Base-by-base conservation (phyloP, 257 asterid species). In the Marsdenia floribunda region DNA sequence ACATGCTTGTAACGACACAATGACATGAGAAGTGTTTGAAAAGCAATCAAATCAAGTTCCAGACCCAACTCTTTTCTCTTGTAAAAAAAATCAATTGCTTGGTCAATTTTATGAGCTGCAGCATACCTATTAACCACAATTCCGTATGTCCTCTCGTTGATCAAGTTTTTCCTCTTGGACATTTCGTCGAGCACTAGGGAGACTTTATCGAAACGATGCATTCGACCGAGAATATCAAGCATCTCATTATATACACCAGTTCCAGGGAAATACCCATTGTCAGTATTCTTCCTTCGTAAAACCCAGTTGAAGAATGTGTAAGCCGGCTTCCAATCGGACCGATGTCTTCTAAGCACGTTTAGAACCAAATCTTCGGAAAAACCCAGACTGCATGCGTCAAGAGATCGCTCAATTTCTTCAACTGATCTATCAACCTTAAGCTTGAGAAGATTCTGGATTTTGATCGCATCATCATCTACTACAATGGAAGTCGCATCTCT, bases 1-100 rank as follows among this genome's bases (percentile, higher is more conserved):
- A 89, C 98, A 29, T 89, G 97, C 83, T 93, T 91, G 68, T 82
- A 85, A 79, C 98, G 76, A 77, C 97, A 93, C 53, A 93, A 73
- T 8, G 93, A 83, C 77, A 91, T 35, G 63, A 93, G 44, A n/a
- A 93, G 90, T n/a, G 89, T 90, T 60, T 91, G 98, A 68, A 93
- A 93, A 2, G 93, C 90, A 16, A 80, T 65, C 59, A 87, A 72
- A 76, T 89, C 89, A n/a, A 81, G 87, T 60, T 85, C 38, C 37
- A 88, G 85, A 2, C 96, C 92, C 2, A 83, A 81, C 38, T 52
- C 66, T 70, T 85, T 88, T 59, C 88, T 86, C 75, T 73, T 81
- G 65, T 84, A 72, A 79, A 86, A 91, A 46, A 89, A 80, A 9
- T 76, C 81, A 66, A 85, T 82, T 5, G 97, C 93, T 70, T 89